Percentiles rank a stretch among this genome's conserved stretches.
Evolutionary conservation across 2,329 filamentous ascomycete species (phyloP).

Genomic region (Hypomyces perniciosus): DNA sequence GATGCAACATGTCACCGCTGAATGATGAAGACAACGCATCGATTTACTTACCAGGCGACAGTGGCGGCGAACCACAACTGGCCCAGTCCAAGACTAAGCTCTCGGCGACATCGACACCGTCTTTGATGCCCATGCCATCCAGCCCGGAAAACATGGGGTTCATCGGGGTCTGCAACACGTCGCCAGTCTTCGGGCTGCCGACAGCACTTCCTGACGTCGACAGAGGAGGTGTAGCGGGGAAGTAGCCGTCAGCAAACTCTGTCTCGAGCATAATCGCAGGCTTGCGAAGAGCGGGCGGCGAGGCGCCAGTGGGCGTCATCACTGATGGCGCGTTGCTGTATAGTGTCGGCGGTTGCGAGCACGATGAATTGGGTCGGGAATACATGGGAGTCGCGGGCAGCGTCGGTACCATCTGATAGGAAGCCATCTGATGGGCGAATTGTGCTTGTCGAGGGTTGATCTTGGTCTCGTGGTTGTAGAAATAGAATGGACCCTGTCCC

Average conservation of each 20-base stretch:
- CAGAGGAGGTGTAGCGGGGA: conserved; percentile 80
- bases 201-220: conserved; percentile 79
- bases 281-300: conserved; percentile 65
- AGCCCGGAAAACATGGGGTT: conserved; percentile 72
- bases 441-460: conserved; percentile 67
- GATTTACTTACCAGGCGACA: conserved; percentile 76
- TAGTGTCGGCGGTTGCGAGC: conserved; percentile 56
- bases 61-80: conserved; percentile 70
- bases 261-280: conserved; percentile 75
- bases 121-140: conserved; percentile 60
- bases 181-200: conserved; percentile 76
- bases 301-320: conserved; percentile 71
- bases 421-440: conserved; percentile 48
- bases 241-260: conserved; percentile 64
- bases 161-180: conserved; percentile 74
- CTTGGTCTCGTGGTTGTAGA: conserved; percentile 74
- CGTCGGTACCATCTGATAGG: conserved; percentile 43
- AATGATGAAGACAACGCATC: background rate
- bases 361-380: conserved; percentile 59
- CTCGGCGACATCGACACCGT: conserved; percentile 66
- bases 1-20: background rate
- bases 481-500: conserved; percentile 75
- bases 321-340: conserved; percentile 54
- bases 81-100: conserved; percentile 73
- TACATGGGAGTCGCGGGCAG: conserved; percentile 58